Percentiles rank a stretch among this genome's conserved stretches.
phyloP scores from a whole-genome alignment of 1,284 basidiomycete genomes.

The Ustilago loliicola region DNA sequence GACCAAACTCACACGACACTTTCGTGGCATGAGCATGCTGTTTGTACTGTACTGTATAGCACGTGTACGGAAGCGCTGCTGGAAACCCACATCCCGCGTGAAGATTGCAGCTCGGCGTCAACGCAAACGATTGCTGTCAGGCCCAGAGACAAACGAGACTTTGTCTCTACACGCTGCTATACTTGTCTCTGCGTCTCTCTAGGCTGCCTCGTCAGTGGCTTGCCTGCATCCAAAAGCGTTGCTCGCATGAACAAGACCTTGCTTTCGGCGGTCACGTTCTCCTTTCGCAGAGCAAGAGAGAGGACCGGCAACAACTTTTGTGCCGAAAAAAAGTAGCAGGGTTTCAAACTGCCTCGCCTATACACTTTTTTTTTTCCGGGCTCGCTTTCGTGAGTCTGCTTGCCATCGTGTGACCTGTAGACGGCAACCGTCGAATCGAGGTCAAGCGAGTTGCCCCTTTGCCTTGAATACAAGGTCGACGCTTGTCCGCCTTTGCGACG shows the following conservation, averaged over 20 bases:
- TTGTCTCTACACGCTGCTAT: not conserved
- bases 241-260: slow-evolving; percentile 1
- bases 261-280: slow-evolving; percentile 27
- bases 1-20: not conserved
- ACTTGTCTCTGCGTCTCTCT: not conserved
- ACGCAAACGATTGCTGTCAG: too few relatives aligned
- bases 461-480: not conserved
- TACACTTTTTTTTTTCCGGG: not conserved
- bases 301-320: not conserved
- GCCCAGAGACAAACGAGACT: too few relatives aligned
- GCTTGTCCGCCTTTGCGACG: not conserved
- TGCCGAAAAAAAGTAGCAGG: slow-evolving; percentile 1
- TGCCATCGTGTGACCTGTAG: not conserved
- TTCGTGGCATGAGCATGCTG: not conserved
- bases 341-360: slow-evolving; percentile 5
- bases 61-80: too few relatives aligned
- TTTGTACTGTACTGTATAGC: too few relatives aligned
- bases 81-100: too few relatives aligned
- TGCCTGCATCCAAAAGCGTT: not conserved
- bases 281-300: not conserved
- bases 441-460: not conserved
- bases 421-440: not conserved
- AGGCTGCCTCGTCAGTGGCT: not conserved
- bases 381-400: not conserved
- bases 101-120: too few relatives aligned